phyloP scores from a whole-genome alignment of 2,329 filamentous ascomycete genomes.

The Sordariomycetes sp. region DNA sequence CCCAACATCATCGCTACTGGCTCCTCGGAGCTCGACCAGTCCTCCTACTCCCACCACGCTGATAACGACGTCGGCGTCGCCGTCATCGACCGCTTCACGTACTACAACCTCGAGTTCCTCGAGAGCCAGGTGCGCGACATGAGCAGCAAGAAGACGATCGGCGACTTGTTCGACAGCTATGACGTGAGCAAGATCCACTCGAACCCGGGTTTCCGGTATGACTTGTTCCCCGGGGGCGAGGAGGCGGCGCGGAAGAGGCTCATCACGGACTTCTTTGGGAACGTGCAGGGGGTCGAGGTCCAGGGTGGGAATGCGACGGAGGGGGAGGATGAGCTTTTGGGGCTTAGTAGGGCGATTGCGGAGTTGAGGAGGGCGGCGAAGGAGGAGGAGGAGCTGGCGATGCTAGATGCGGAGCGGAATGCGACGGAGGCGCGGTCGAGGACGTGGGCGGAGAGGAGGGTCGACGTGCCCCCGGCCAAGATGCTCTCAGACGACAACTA shows the following conservation, averaged over 20 bases:
- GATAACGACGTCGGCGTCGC: slow-evolving; percentile 97
- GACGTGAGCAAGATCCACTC: slow-evolving; percentile 92
- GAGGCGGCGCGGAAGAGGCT: slow-evolving; percentile 63
- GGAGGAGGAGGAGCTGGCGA: slow-evolving; percentile 22
- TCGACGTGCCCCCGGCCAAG: slow-evolving; percentile 23
- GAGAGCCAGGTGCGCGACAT: slow-evolving; percentile 81
- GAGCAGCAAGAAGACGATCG: slow-evolving; percentile 77
- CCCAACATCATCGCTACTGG: slow-evolving; percentile 97
- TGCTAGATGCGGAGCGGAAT: slow-evolving; percentile 1
- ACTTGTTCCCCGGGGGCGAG: slow-evolving; percentile 82
- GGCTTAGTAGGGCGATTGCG: slow-evolving; percentile 57
- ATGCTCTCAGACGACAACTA: slow-evolving; percentile 52
- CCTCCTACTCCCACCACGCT: slow-evolving; percentile 92
- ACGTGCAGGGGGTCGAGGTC: slow-evolving; percentile 93
- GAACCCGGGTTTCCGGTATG: slow-evolving; percentile 82
- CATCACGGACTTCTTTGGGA: slow-evolving; percentile 95
- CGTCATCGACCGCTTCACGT: slow-evolving; percentile 96
- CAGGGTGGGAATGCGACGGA: slow-evolving; percentile 46
- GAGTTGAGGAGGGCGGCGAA: slow-evolving; percentile 34
- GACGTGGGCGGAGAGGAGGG: not conserved
- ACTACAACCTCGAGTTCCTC: slow-evolving; percentile 95
- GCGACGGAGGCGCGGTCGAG: not conserved
- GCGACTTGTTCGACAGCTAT: slow-evolving; percentile 92
- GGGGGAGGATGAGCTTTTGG: slow-evolving; percentile 61
- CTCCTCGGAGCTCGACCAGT: slow-evolving; percentile 91